Evolutionary conservation across 352 stramenopile genomes (phyloP).

Genomic region (Phytophthora aleatoria): DNA sequence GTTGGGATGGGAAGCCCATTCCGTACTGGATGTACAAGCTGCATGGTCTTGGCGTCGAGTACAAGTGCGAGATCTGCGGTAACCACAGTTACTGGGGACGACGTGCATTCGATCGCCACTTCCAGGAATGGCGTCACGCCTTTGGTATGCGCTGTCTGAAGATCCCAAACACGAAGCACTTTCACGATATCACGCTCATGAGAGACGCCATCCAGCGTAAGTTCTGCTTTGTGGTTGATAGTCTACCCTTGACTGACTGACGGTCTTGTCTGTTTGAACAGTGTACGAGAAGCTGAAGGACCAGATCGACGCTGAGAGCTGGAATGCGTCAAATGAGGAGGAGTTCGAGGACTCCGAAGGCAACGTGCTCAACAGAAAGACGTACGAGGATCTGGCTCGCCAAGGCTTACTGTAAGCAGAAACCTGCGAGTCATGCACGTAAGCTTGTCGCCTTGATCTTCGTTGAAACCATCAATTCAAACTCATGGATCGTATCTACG

Average conservation of each 20-base stretch:
- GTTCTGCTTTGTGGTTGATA: slow-evolving; percentile 20
- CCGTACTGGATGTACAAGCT: slow-evolving; percentile 99
- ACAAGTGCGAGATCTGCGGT: slow-evolving; percentile 99
- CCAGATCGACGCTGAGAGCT: slow-evolving; percentile 93
- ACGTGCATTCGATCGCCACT: slow-evolving; percentile 97
- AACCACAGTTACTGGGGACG: slow-evolving; percentile 98
- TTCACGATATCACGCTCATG: slow-evolving; percentile 99
- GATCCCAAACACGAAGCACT: slow-evolving; percentile 99
- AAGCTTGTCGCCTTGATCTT: slow-evolving; percentile 7
- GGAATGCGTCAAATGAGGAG: slow-evolving; percentile 94
- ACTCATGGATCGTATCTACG: slow-evolving; percentile 17
- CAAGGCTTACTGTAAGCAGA: slow-evolving; percentile 93
- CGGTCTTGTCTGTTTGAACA: slow-evolving; percentile 24
- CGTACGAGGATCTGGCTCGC: slow-evolving; percentile 97
- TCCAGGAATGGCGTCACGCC: slow-evolving; percentile 97
- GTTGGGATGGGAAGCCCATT: slow-evolving; percentile 99
- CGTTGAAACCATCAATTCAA: slow-evolving; percentile 16
- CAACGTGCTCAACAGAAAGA: slow-evolving; percentile 97
- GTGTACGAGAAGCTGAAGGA: slow-evolving; percentile 98
- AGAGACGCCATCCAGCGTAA: slow-evolving; percentile 92
- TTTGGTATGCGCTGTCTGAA: slow-evolving; percentile 98
- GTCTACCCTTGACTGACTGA: slow-evolving; percentile 5
- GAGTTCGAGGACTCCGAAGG: slow-evolving; percentile 99
- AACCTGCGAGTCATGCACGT: slow-evolving; percentile 6
- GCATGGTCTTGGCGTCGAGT: slow-evolving; percentile 98